Evolutionary conservation across 1,139 yeast genomes (phyloP), one percentile per base, ranked within the genome.

Genomic region (Eremothecium gossypii): DNA sequence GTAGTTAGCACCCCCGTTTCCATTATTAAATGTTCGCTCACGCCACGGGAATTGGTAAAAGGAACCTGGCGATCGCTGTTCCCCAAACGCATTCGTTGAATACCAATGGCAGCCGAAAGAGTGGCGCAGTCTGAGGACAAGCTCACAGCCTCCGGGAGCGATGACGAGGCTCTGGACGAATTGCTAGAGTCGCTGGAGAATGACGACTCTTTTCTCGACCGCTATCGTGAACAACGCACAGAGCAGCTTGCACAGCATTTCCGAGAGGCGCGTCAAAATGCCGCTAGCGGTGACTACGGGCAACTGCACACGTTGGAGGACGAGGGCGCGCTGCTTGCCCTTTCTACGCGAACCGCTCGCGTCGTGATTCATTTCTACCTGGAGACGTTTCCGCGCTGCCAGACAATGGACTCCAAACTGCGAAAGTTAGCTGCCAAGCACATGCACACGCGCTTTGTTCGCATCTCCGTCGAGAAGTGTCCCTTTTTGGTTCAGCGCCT

Each of bases 401-500:
- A 64, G 38, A 63, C 69, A 23, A 74, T 84, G 81, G 75, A 79
- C 49, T 61, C 66, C 4, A 68, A 69, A 41, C 58, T 82, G 40
- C 58, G 60, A 44, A 46, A 42, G 35, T 50, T 79, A 20, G 79
- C 93, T 0, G 69, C 69, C 41, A 76, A 73, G 47, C 85, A 84
- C 59, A 55, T 81, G 31, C 64, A 67, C 1, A 67, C 83, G 2
- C 69, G 69, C 46, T 74, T 83, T 44, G 61, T 77, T 26, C 68
- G 72, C 40, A 71, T 83, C n/a, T 67, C 71, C 44, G 95, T 84
- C 0, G 73, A 69, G 35, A 64, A 72, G 26, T 83, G 89, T 1
- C 87, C 94, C 2, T 85, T 85, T 55, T 64, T 85, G 40, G 85
- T 78, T 3, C 64, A 76, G 1, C 78, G 76, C 53, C 68, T 85